A percentile compares a stretch with the other conserved stretches of the same genome.
Conservation (phyloP, 2,329 filamentous ascomycete genomes). For the Mariannaea sp. region DNA sequence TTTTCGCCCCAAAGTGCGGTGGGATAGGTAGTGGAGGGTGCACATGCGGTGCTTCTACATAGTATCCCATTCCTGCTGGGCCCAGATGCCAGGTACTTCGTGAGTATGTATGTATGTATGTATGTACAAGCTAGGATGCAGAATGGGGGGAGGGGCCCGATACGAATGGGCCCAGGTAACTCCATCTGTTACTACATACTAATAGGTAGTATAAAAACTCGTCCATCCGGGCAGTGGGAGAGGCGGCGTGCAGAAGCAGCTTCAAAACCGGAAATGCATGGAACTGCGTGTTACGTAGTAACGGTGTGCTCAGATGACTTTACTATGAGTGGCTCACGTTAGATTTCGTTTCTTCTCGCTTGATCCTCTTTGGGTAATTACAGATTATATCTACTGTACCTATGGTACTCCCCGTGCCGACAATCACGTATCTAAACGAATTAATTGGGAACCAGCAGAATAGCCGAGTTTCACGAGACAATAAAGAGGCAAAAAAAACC, state of each 20-base stretch:
- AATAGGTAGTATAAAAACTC: neutral
- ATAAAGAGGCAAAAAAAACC: neutral
- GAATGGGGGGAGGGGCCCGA: neutral
- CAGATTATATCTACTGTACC: no score
- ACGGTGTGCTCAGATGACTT: constrained; percentile 7
- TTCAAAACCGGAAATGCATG: no score
- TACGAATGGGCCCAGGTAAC: neutral
- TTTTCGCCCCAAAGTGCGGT: constrained; percentile 9
- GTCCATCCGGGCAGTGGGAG: neutral
- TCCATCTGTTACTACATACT: neutral
- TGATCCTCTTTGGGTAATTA: neutral
- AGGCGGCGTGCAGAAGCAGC: constrained; percentile 2
- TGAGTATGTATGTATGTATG: no score
- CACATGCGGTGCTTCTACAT: constrained; percentile 7
- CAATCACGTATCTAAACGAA: neutral
- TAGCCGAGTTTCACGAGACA: neutral
- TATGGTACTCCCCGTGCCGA: no score
- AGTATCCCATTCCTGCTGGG: neutral
- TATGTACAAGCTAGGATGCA: constrained; percentile 3
- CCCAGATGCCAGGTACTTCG: constrained; percentile 8
- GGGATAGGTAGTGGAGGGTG: neutral
- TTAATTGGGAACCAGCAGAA: neutral
- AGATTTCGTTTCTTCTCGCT: neutral
- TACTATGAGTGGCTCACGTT: neutral
- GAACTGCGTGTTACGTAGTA: constrained; percentile 1